These are phyloP conservation scores for Pichia sp. DNA, from an alignment of 1,139 yeast species.

Conservation along the genomic window DNA sequence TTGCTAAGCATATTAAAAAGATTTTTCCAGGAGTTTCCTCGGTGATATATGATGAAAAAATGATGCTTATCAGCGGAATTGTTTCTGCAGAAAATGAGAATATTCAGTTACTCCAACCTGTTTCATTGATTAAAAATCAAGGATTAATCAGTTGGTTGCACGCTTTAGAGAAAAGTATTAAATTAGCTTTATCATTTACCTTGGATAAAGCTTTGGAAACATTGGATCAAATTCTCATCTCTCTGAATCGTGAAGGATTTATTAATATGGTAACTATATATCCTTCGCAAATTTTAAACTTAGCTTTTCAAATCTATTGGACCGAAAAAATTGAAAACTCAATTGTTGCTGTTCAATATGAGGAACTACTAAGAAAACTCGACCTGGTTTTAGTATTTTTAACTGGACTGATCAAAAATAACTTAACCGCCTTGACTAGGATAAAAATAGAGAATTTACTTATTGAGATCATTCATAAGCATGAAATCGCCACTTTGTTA, in stretches of 20 bases:
- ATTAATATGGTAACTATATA: conserved; percentile 31
- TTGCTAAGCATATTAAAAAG: conserved; percentile 60
- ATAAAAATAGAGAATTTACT: conserved; percentile 52
- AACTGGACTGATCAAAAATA: conserved; percentile 7
- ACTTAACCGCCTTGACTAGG: conserved; percentile 33
- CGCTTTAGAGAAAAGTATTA: conserved; percentile 51
- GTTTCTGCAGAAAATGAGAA: conserved; percentile 60
- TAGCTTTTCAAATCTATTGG: conserved; percentile 57
- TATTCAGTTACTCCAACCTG: conserved; percentile 39
- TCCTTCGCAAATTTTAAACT: conserved; percentile 55
- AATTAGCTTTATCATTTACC: conserved; percentile 38
- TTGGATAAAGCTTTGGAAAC: not conserved
- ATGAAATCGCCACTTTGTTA: conserved; percentile 36
- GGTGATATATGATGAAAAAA: conserved; percentile 34
- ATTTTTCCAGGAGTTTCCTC: conserved; percentile 64
- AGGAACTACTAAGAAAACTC: not conserved
- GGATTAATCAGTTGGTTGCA: conserved; percentile 52
- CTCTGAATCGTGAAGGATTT: conserved; percentile 16
- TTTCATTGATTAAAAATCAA: conserved; percentile 38
- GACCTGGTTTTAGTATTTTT: conserved; percentile 3
- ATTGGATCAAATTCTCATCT: not conserved
- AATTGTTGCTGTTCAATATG: conserved; percentile 13
- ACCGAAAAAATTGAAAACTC: conserved; percentile 39
- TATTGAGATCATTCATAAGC: conserved; percentile 62
- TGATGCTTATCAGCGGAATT: conserved; percentile 37